phyloP scores from a whole-genome alignment of 2,329 filamentous ascomycete species.

The Lomentospora prolificans region DNA sequence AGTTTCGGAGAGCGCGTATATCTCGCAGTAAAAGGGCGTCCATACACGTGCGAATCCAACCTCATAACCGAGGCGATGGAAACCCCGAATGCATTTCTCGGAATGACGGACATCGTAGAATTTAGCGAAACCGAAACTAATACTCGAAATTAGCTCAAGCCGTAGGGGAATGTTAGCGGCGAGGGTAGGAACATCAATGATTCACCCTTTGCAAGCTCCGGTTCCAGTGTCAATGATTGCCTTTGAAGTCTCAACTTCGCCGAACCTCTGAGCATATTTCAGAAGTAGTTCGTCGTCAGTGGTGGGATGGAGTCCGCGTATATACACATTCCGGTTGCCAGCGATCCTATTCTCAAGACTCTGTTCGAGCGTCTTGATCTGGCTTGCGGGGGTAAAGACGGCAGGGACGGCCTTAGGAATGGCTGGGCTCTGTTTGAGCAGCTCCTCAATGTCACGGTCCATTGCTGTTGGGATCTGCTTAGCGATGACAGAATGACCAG shows the following conservation, averaged over 20 bases:
- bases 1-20: not conserved
- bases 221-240: slow-evolving; percentile 94
- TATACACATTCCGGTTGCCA: slow-evolving; percentile 96
- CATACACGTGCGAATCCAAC: slow-evolving; percentile 88
- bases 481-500: slow-evolving; percentile 32
- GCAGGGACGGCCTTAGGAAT: slow-evolving; percentile 87
- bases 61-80: slow-evolving; percentile 91
- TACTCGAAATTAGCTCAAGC: no score
- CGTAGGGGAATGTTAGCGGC: no score
- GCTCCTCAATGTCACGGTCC: slow-evolving; percentile 48
- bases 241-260: slow-evolving; percentile 91
- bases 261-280: slow-evolving; percentile 77
- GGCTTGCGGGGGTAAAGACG: slow-evolving; percentile 73
- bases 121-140: slow-evolving; percentile 93
- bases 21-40: slow-evolving; percentile 11
- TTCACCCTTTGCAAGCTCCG: slow-evolving; percentile 90
- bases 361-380: slow-evolving; percentile 83
- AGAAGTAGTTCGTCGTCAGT: slow-evolving; percentile 87
- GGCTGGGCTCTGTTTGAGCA: slow-evolving; percentile 65
- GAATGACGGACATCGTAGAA: slow-evolving; percentile 82
- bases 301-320: slow-evolving; percentile 87
- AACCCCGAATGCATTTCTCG: slow-evolving; percentile 91
- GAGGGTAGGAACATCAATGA: slow-evolving; percentile 11
- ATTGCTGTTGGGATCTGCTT: slow-evolving; percentile 25
- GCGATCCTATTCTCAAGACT: slow-evolving; percentile 85